Base-by-base conservation (phyloP, 2,329 filamentous ascomycete species). In the Aureobasidium leucospermi region DNA sequence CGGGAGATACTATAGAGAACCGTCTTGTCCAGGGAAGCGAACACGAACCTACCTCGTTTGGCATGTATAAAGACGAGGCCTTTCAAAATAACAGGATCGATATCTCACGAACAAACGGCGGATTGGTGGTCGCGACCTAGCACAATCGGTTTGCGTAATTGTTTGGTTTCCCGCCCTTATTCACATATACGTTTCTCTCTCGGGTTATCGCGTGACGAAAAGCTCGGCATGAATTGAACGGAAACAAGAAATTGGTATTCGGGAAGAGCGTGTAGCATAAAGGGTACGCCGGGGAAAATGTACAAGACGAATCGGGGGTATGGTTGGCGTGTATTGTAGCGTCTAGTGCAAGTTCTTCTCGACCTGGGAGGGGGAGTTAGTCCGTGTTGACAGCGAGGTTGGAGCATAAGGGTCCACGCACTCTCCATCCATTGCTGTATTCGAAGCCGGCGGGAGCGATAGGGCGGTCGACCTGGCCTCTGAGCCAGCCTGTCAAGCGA, bases 361-460 rank as follows among this genome's bases (percentile, higher is more conserved):
- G 48, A 68, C 60, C 67, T 68, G 58, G 42, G 19, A 9, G 6
- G 16, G 38, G 47, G 42, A 41, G 47, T 61, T 15, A 51, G 41
- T 23, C 46, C 43, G 29, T 28, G 23, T 6, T 13, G 10, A 13
- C 34, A 43, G 55, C 7, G 11, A 28, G 15, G 4, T 28, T 15
- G 16, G 8, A 8, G 43, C 1, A 39, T n/a, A 10, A 9, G 45
- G n/a, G 16, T n/a, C 34, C 23, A 70, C 79, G 61, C 78, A 86
- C 84, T 79, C 81, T 84, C 84, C 84, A 87, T 63, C 81, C 81
- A 73, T 85, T 85, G 79, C 81, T 86, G 68, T 86, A 70, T 73
- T 86, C 84, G 74, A 86, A 87, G 62, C 83, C 84, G 60, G 76
- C 72, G 31, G 84, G 84, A 32, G 84, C 84, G 61, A 75, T 72